Percentiles rank a stretch among this genome's conserved stretches.
phyloP scores from a whole-genome alignment of 352 stramenopile genomes.

The Globisporangium nagaii region DNA sequence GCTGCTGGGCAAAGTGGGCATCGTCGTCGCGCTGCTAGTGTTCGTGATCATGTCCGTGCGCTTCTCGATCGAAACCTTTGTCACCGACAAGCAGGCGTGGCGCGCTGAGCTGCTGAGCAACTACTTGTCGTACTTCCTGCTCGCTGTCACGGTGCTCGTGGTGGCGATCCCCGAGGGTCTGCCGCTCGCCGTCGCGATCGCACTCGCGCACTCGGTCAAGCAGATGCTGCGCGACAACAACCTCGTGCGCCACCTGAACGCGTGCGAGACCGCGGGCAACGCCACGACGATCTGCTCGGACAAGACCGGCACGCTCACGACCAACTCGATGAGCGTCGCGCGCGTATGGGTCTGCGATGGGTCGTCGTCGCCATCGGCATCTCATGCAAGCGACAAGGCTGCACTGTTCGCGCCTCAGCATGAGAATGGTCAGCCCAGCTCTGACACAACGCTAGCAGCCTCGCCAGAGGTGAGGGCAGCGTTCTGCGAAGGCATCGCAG shows the following conservation, averaged over 20 bases:
- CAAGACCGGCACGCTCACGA: conserved; percentile 95
- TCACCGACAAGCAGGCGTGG: conserved; percentile 28
- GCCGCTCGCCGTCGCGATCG: conserved; percentile 87
- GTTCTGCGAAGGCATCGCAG: conserved; percentile 68
- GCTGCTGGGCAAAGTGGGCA: conserved; percentile 58
- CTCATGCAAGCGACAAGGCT: neutral
- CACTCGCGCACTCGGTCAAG: conserved; percentile 85
- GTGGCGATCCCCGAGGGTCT: conserved; percentile 89
- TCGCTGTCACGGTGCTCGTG: conserved; percentile 78
- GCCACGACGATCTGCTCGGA: conserved; percentile 96
- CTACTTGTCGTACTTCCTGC: conserved; percentile 82
- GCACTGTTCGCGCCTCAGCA: neutral
- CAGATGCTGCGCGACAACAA: conserved; percentile 97
- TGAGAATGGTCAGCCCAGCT: neutral
- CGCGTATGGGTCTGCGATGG: conserved; percentile 46
- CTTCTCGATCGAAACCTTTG: conserved; percentile 61
- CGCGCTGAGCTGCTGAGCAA: conserved; percentile 30
- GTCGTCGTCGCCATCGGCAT: neutral
- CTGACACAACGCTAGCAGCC: neutral
- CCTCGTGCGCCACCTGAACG: conserved; percentile 93
- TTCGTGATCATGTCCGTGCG: conserved; percentile 52
- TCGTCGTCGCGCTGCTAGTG: conserved; percentile 52
- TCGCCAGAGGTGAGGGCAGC: neutral
- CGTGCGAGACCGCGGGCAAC: conserved; percentile 96
- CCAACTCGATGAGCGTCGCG: conserved; percentile 94